Base-by-base conservation (phyloP, 2,329 filamentous ascomycete genomes). In the Lachnellula hyalina region DNA sequence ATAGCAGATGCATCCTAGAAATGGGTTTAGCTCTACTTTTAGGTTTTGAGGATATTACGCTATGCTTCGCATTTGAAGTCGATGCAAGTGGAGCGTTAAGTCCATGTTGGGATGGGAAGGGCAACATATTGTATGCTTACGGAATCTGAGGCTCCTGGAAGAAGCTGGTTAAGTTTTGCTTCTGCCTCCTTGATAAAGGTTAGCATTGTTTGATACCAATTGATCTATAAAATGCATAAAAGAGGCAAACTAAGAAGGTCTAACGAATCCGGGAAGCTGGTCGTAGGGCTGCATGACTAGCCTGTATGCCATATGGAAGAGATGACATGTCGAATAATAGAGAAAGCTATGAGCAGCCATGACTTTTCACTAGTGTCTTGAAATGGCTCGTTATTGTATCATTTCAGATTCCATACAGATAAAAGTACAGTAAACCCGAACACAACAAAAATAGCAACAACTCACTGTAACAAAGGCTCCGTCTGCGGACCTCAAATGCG, bases 131-230 rank as follows among this genome's bases (percentile, higher is more conserved):
- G 12, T 32, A 11, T 32, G 17, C 28, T 35, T 35, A 21, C 28
- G n/a, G 53, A 47, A 46, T 56, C 34, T 5, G 52, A 28, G 23
- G 52, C 55, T 15, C 56, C 59, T 19, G 63, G 65, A 15, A 68
- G 60, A 35, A 67, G 53, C 45, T 65, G 59, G n/a, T 57, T 50
- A 5, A 69, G 34, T 50, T 64, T 62, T 40, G 52, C 53, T 48
- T 65, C 61, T 8, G 58, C 54, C 19, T 57, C 54, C 52, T 63
- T 45, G 35, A 25, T 11, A 53, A 14, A 35, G 40, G 34, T 61
- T 41, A 61, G 54, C 52, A 54, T 12, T 53, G 40, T 21, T 52
- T 44, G 1, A 25, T 6, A 17, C 17, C 17, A 17, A 19, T 23
- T 11, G 19, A 19, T 6, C 6, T 44, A 44, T 23, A 25, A 21